Evolutionary conservation across 768 basidiomycete genomes (phyloP).

Genomic region (Boletus huronensis): DNA sequence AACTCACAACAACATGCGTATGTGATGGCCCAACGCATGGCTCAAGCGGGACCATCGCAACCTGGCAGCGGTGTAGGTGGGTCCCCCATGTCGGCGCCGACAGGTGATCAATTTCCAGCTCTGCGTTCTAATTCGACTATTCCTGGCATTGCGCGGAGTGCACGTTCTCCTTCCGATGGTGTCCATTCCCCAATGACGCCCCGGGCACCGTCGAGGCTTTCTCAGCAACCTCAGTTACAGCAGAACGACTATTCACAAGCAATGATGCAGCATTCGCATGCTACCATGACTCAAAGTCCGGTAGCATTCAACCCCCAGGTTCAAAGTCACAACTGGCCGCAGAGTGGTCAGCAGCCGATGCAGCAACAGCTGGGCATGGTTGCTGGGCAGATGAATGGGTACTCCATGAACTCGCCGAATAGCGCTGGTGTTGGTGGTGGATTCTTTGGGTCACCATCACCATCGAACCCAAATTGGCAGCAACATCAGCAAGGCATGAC

Average conservation of each 20-base stretch:
- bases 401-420: constrained; percentile 37
- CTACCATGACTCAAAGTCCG: constrained; percentile 28
- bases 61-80: constrained; percentile 26
- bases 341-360: constrained; percentile 56
- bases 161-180: constrained; percentile 70
- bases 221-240: constrained; percentile 47
- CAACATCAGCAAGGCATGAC: constrained; percentile 27
- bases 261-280: constrained; percentile 37
- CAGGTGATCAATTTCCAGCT: constrained; percentile 43
- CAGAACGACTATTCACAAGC: constrained; percentile 39
- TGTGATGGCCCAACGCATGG: constrained; percentile 42
- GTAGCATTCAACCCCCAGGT: constrained; percentile 33
- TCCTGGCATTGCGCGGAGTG: constrained; percentile 72
- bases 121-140: constrained; percentile 59
- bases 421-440: constrained; percentile 25
- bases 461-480: constrained; percentile 28
- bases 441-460: constrained; percentile 27
- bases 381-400: constrained; percentile 35
- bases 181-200: constrained; percentile 44
- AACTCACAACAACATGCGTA: constrained; percentile 34
- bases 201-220: constrained; percentile 33
- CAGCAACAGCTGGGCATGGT: constrained; percentile 36
- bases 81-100: constrained; percentile 42
- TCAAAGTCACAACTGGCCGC: constrained; percentile 43
- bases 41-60: constrained; percentile 40